Percentiles rank a stretch among this genome's conserved stretches.
Evolutionary conservation across 768 basidiomycete species (phyloP).

Genomic region (Kockovaella imperatae): DNA sequence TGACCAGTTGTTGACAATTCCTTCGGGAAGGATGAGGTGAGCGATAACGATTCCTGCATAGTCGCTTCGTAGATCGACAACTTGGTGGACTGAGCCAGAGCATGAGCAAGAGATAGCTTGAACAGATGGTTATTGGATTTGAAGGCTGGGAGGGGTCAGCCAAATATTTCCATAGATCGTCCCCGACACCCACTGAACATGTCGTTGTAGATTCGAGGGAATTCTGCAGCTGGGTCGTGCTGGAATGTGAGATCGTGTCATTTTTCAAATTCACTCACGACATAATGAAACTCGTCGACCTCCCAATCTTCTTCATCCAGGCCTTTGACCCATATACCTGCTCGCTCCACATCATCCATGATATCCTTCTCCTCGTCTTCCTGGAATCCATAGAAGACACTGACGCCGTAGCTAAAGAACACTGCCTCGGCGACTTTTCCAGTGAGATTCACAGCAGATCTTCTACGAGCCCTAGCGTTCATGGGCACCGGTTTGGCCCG

Average conservation of each 20-base stretch:
- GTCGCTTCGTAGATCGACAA: slow-evolving; percentile 77
- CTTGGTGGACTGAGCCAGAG: slow-evolving; percentile 87
- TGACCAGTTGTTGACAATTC: slow-evolving; percentile 72
- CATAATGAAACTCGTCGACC: slow-evolving; percentile 84
- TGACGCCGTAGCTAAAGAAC: slow-evolving; percentile 63
- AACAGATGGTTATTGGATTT: slow-evolving; percentile 63
- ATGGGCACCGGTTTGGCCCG: no score
- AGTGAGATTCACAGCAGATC: slow-evolving; percentile 13
- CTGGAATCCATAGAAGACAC: slow-evolving; percentile 79
- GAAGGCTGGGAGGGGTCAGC: slow-evolving; percentile 54
- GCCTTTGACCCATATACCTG: slow-evolving; percentile 59
- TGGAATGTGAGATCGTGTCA: slow-evolving; percentile 32
- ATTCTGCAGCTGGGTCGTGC: slow-evolving; percentile 76
- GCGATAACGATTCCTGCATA: slow-evolving; percentile 68
- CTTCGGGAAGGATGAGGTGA: slow-evolving; percentile 72
- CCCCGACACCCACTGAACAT: slow-evolving; percentile 69
- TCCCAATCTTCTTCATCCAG: slow-evolving; percentile 72
- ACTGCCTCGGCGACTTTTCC: slow-evolving; percentile 46
- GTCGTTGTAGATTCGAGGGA: slow-evolving; percentile 90
- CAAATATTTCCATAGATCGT: neutral
- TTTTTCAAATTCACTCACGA: slow-evolving; percentile 50
- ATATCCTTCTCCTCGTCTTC: slow-evolving; percentile 73
- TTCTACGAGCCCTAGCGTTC: neutral
- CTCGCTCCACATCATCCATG: slow-evolving; percentile 70
- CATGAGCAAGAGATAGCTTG: slow-evolving; percentile 84